A percentile compares a stretch with the other conserved stretches of the same genome.
Evolutionary conservation across 1,284 basidiomycete species (phyloP).

Genomic region (Coniferiporia sulphurascens): DNA sequence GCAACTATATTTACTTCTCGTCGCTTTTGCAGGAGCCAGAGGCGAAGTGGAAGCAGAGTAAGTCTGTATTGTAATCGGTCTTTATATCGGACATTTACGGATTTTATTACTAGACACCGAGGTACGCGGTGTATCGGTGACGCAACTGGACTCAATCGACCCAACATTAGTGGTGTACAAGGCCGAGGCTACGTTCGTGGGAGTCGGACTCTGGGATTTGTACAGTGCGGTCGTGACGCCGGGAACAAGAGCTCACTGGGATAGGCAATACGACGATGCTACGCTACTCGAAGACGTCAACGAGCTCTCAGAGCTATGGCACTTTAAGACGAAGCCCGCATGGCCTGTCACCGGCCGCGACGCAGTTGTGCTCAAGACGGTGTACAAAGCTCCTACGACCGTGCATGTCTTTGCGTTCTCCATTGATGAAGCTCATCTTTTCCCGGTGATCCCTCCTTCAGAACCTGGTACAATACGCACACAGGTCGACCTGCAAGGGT

Average conservation of each 20-base stretch:
- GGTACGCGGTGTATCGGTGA: conserved; percentile 84
- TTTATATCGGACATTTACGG: conserved; percentile 15
- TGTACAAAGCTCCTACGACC: conserved; percentile 94
- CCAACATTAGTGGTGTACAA: conserved; percentile 95
- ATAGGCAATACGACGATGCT: conserved; percentile 86
- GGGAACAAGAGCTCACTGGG: conserved; percentile 83
- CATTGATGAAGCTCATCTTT: conserved; percentile 82
- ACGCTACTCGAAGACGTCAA: conserved; percentile 85
- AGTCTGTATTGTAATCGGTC: conserved; percentile 26
- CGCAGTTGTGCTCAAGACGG: conserved; percentile 86
- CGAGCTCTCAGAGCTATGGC: conserved; percentile 90
- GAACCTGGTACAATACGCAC: conserved; percentile 83
- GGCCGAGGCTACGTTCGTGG: conserved; percentile 97
- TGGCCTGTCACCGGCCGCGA: conserved; percentile 93
- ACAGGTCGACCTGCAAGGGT: conserved; percentile 93
- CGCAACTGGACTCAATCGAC: conserved; percentile 96
- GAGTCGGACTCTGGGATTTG: conserved; percentile 95
- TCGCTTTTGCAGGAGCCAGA: conserved; percentile 97
- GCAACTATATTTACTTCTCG: conserved; percentile 98
- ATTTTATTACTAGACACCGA: conserved; percentile 59
- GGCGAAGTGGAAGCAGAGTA: conserved; percentile 92
- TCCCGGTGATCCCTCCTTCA: conserved; percentile 70
- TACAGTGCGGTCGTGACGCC: conserved; percentile 84
- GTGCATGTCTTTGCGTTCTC: conserved; percentile 97
- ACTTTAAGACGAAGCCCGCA: conserved; percentile 81